Evolutionary conservation across 257 asterid species (phyloP).

Genomic region (Rauvolfia tetraphylla): DNA sequence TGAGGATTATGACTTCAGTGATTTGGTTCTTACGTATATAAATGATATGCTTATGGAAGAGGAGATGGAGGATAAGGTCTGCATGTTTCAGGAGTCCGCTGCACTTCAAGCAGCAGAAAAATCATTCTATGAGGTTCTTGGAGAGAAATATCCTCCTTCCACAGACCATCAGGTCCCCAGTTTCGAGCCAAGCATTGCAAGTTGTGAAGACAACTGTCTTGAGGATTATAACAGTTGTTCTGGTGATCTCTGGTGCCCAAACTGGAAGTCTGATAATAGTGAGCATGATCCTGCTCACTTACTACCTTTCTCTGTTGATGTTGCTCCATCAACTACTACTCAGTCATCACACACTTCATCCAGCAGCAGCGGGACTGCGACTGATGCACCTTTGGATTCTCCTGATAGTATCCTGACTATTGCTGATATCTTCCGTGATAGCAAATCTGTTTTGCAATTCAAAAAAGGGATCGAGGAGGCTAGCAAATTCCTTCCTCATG

Average conservation of each 20-base stretch:
- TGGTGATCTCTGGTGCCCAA: slow-evolving; percentile 32
- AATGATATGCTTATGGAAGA: slow-evolving; percentile 78
- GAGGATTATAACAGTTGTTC: slow-evolving; percentile 19
- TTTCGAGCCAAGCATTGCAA: slow-evolving; percentile 23
- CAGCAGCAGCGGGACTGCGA: slow-evolving; percentile 33
- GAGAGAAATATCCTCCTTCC: slow-evolving; percentile 41
- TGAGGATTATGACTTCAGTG: slow-evolving; percentile 69
- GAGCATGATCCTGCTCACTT: slow-evolving; percentile 8
- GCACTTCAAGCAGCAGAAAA: slow-evolving; percentile 84
- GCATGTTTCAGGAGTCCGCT: slow-evolving; percentile 73
- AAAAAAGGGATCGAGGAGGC: slow-evolving; percentile 67
- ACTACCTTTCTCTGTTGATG: slow-evolving; percentile 18
- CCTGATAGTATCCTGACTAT: slow-evolving; percentile 44
- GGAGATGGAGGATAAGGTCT: slow-evolving; percentile 64
- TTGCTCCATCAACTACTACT: slow-evolving; percentile 28
- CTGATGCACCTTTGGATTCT: slow-evolving; percentile 46
- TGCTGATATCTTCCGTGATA: slow-evolving; percentile 41
- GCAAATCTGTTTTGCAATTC: slow-evolving; percentile 51
- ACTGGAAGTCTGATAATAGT: slow-evolving; percentile 32
- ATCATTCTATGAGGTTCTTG: slow-evolving; percentile 67
- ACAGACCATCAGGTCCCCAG: slow-evolving; percentile 28
- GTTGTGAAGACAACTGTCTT: slow-evolving; percentile 20
- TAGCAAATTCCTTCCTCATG: slow-evolving; percentile 53
- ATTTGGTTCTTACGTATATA: slow-evolving; percentile 58
- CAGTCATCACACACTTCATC: slow-evolving; percentile 42